Conservation (phyloP, 495 filamentous ascomycete genomes). For the Lasiosphaeria miniovina region DNA sequence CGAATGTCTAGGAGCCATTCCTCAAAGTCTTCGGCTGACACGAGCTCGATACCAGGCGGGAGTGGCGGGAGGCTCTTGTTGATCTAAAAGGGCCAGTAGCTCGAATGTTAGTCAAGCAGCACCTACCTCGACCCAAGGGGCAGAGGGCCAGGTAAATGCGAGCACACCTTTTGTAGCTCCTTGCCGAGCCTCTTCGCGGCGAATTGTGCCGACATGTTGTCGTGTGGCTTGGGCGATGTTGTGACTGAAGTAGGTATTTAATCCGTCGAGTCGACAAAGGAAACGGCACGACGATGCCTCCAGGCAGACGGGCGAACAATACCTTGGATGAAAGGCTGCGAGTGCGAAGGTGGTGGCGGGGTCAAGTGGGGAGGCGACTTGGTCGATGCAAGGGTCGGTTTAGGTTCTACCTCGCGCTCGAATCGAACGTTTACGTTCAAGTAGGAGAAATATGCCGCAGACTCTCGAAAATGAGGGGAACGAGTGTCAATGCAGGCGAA, state of each 20-base stretch:
- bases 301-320: neutral
- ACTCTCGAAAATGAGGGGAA: too few relatives aligned
- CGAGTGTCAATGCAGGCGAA: too few relatives aligned
- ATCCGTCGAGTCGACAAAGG: neutral
- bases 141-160: neutral
- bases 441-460: too few relatives aligned
- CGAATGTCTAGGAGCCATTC: constrained; percentile 93
- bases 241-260: too few relatives aligned
- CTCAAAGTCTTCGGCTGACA: constrained; percentile 74
- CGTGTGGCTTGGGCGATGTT: neutral
- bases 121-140: neutral
- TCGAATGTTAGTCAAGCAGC: neutral
- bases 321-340: neutral
- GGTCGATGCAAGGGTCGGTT: neutral
- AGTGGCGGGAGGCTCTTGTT: constrained; percentile 54
- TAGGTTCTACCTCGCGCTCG: too few relatives aligned
- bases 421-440: too few relatives aligned
- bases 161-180: constrained; percentile 49
- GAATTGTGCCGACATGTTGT: constrained; percentile 39
- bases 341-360: constrained; percentile 6
- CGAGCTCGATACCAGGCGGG: constrained; percentile 73
- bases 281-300: neutral
- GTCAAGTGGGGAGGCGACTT: neutral
- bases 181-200: constrained; percentile 51
- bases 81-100: constrained; percentile 38